Conservation (phyloP, 2,329 filamentous ascomycete species). For the Pseudomassariella vexata region DNA sequence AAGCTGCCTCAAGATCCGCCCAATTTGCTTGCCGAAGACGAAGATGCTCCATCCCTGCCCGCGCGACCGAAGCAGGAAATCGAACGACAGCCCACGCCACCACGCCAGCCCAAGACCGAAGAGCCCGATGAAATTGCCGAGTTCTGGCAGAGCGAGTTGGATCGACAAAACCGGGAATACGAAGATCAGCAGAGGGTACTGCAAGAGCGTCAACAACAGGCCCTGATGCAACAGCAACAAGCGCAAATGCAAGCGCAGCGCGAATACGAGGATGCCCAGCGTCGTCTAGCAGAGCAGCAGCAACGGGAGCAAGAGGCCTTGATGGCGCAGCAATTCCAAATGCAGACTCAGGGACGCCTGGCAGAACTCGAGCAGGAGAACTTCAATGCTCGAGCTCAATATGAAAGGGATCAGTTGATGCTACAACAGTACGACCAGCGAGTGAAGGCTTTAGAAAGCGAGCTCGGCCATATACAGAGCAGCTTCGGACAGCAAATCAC, state of each 20-base stretch:
- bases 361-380: conserved; percentile 95
- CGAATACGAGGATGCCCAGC: conserved; percentile 96
- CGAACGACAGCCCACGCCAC: conserved; percentile 62
- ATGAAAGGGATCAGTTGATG: conserved; percentile 95
- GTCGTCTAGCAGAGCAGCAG: conserved; percentile 81
- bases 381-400: conserved; percentile 86
- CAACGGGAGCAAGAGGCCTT: conserved; percentile 86
- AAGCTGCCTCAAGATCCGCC: conserved; percentile 93
- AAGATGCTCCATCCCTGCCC: conserved; percentile 76
- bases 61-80: conserved; percentile 72
- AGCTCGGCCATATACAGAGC: conserved; percentile 73
- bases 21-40: conserved; percentile 80
- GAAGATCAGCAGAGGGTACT: conserved; percentile 88
- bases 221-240: conserved; percentile 75
- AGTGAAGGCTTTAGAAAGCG: conserved; percentile 86
- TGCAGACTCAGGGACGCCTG: conserved; percentile 92
- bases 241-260: conserved; percentile 79
- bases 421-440: conserved; percentile 93
- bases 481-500: conserved; percentile 80
- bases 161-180: conserved; percentile 87
- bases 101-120: conserved; percentile 60
- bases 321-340: conserved; percentile 79
- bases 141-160: conserved; percentile 94
- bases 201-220: conserved; percentile 79
- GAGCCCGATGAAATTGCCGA: conserved; percentile 95